Conservation (phyloP, 2,329 filamentous ascomycete genomes). For the Podosphaera fusca region DNA sequence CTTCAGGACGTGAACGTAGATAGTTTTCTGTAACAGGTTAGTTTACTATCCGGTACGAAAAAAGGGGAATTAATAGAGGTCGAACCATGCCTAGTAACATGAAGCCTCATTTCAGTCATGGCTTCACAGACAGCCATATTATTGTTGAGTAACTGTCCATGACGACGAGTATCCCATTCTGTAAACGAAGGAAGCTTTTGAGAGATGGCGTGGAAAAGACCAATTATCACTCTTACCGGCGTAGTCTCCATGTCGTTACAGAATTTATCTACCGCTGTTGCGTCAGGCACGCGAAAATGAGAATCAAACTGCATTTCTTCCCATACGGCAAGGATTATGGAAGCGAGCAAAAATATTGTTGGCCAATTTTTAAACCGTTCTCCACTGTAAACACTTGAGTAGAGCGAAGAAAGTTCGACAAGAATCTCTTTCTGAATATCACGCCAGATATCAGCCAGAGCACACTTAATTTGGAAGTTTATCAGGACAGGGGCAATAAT, state of each 20-base stretch:
- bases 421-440: constrained; percentile 90
- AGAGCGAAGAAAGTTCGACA: constrained; percentile 74
- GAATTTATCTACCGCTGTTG: constrained; percentile 72
- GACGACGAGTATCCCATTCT: constrained; percentile 83
- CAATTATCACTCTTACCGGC: constrained; percentile 86
- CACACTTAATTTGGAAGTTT: constrained; percentile 98
- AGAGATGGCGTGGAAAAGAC: constrained; percentile 91
- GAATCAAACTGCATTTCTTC: constrained; percentile 98
- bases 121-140: constrained; percentile 83
- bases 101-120: constrained; percentile 83
- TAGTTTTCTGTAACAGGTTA: constrained; percentile 45
- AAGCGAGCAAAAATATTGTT: constrained; percentile 92
- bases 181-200: constrained; percentile 83
- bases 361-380: constrained; percentile 98
- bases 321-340: constrained; percentile 83
- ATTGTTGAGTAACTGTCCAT: constrained; percentile 75
- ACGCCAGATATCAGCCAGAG: constrained; percentile 93
- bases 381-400: constrained; percentile 94
- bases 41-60: constrained; percentile 19
- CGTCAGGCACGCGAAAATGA: constrained; percentile 80
- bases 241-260: constrained; percentile 92
- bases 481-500: constrained; percentile 93
- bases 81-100: constrained; percentile 87
- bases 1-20: constrained; percentile 49
- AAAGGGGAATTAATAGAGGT: background rate